phyloP scores from a whole-genome alignment of 2,329 filamentous ascomycete genomes.

The Sarocladium oryzae region DNA sequence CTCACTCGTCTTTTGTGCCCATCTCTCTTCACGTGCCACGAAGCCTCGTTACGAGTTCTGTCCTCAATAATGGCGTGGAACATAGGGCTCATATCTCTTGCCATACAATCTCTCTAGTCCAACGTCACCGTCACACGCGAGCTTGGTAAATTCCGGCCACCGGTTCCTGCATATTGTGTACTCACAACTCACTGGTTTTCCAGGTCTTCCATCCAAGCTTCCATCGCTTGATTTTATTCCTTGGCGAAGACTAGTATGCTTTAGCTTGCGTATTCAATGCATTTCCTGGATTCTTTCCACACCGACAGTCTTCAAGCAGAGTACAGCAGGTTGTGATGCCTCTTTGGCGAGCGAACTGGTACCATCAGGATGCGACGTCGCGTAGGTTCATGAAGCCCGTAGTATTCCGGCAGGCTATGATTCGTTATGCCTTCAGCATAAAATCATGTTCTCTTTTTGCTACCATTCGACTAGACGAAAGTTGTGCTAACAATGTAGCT shows the following conservation, averaged over 20 bases:
- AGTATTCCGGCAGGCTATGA: not conserved
- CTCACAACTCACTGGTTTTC: not conserved
- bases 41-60: slow-evolving; percentile 1
- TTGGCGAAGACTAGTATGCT: not conserved
- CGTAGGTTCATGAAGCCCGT: not conserved
- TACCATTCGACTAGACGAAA: not conserved
- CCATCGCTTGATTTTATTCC: not conserved
- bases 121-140: slow-evolving; percentile 8
- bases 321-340: not conserved
- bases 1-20: not conserved
- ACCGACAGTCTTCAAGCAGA: not conserved
- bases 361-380: slow-evolving; percentile 6
- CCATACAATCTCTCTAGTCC: not conserved
- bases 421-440: not conserved
- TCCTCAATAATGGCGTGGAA: slow-evolving; percentile 1
- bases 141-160: not conserved
- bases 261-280: not conserved
- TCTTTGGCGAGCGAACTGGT: not conserved
- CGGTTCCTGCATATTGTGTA: slow-evolving; percentile 3
- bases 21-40: not conserved
- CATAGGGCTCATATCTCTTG: slow-evolving; percentile 1
- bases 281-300: not conserved
- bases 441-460: not conserved
- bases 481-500: not conserved
- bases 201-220: not conserved